Percentiles rank a stretch among this genome's conserved stretches.
phyloP scores from a whole-genome alignment of 371 early-diverging fungal species.

The Amoeboaphelidium protococcarum region DNA sequence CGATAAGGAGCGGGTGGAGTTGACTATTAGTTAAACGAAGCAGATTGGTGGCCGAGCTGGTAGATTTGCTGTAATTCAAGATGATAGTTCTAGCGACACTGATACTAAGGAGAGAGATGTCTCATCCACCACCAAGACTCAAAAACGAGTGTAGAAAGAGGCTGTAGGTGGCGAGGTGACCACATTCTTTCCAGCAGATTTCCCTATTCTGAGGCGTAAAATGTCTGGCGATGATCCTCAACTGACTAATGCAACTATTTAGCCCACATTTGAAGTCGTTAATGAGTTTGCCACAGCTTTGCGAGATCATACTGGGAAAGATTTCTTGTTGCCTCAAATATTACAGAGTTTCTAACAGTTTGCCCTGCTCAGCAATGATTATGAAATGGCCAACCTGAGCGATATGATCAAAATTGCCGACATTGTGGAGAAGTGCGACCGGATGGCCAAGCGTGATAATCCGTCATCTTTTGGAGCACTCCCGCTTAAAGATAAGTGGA shows the following conservation, averaged over 20 bases:
- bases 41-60: conserved; percentile 93
- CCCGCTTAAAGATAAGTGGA: too few species aligned
- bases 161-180: conserved; percentile 10
- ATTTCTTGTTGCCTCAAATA: conserved; percentile 2
- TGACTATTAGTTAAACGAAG: conserved; percentile 49
- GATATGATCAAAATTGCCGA: too few species aligned
- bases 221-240: background rate
- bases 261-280: conserved; percentile 5
- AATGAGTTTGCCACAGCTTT: conserved; percentile 10
- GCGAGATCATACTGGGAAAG: conserved; percentile 3
- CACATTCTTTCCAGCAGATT: conserved; percentile 4
- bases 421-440: too few species aligned
- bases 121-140: too few species aligned
- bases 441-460: too few species aligned
- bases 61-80: conserved; percentile 50
- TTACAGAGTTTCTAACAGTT: background rate
- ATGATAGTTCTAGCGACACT: too few species aligned
- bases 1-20: conserved; percentile 18
- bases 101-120: too few species aligned
- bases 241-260: background rate
- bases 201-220: conserved; percentile 17
- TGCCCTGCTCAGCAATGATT: too few species aligned
- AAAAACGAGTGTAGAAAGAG: too few species aligned
- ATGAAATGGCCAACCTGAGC: too few species aligned
- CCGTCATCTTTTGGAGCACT: too few species aligned